Base-by-base conservation (phyloP, 108 stramenopile species). In the Fistulifera pelliculosa region DNA sequence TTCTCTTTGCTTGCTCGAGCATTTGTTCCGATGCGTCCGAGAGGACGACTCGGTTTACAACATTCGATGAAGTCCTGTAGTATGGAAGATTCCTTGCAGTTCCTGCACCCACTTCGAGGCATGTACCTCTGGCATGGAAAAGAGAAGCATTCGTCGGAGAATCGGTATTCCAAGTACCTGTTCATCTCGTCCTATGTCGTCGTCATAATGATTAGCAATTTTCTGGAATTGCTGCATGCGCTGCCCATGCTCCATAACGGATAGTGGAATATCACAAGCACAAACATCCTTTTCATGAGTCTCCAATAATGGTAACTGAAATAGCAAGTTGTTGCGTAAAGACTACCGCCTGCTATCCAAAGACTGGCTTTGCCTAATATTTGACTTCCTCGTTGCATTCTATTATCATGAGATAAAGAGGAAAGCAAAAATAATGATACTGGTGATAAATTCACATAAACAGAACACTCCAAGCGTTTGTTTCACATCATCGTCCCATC, bases 81-180 rank as follows among this genome's bases (percentile, higher is more conserved):
- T 75, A 85, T 2, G 45, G 62, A 14, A 93, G 27, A 56, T 93
- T 93, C 22, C 90, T 50, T 1, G 85, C 94, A 0, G 94, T 95
- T 15, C 94, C 94, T 5, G 85, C 80, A 4, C 83, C 91, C 5
- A 95, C 83, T 68, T 95, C 94, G 42, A 95, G 49, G 24, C 87
- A 83, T 38, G 64, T 60, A 17, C 94, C 94, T 44, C 67, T 70
- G 17, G 89, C 85, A 82, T 84, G 79, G 41, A 77, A 35, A 35
- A 84, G 59, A 72, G 79, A 21, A 90, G 58, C 10, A 91, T 65
- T 38, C 83, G 64, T 14, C 89, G 68, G 27, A 91, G 54, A n/a
- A 91, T 47, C 23, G 72, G 70, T 39, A 91, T 83, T 15, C 84
- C 83, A 80, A 87, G 83, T 14, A 80, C 78, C 41, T 65, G 64